phyloP scores from a whole-genome alignment of 2,329 filamentous ascomycete species.

The Aspergillus ochraceus region DNA sequence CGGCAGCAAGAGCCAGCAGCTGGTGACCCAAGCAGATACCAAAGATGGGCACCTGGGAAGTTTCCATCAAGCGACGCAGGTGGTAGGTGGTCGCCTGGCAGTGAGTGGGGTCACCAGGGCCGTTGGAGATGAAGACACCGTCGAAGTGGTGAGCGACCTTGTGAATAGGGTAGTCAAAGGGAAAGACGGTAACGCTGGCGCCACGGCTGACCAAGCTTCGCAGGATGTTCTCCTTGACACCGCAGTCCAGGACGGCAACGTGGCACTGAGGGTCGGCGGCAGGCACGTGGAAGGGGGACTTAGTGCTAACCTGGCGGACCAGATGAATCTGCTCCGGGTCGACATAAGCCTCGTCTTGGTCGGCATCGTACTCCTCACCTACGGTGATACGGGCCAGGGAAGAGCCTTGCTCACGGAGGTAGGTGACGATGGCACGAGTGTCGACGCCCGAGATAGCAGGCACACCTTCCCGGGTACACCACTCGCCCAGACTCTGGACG shows the following conservation, averaged over 20 bases:
- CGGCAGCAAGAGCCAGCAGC: constrained; percentile 84
- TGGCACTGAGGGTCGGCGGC: constrained; percentile 81
- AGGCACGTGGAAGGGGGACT: constrained; percentile 93
- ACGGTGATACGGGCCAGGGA: constrained; percentile 92
- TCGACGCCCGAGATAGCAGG: constrained; percentile 96
- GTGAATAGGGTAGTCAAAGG: constrained; percentile 96
- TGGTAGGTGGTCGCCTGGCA: constrained; percentile 94
- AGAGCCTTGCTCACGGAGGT: constrained; percentile 93
- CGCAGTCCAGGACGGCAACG: constrained; percentile 93
- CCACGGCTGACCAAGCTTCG: constrained; percentile 90
- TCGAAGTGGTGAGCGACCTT: constrained; percentile 98
- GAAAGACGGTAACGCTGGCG: constrained; percentile 89
- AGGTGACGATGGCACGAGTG: constrained; percentile 93
- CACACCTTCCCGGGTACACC: constrained; percentile 95
- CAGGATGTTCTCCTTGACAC: constrained; percentile 99
- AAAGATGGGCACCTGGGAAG: constrained; percentile 88
- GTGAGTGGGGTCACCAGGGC: constrained; percentile 95
- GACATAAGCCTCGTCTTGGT: constrained; percentile 93
- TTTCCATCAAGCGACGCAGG: constrained; percentile 85
- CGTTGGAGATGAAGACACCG: constrained; percentile 98
- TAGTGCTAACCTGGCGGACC: constrained; percentile 94
- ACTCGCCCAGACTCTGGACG: constrained; percentile 86
- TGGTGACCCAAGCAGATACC: constrained; percentile 98
- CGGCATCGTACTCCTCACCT: constrained; percentile 96
- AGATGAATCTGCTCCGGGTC: constrained; percentile 97